Conservation (phyloP, 805 yeast species). For the Lipomyces yamadae region DNA sequence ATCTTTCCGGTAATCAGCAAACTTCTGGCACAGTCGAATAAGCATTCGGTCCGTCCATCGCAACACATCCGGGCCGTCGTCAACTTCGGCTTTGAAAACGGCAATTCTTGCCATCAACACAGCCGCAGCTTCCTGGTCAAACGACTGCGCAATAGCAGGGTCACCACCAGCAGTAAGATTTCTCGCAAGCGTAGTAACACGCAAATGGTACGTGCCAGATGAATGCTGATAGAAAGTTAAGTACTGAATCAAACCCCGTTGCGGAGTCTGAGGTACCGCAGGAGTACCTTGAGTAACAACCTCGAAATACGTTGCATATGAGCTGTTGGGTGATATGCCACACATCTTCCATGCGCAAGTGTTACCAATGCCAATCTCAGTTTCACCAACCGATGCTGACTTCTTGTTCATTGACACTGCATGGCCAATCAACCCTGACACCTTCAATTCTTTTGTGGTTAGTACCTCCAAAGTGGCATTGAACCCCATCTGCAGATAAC, state of each 20-base stretch:
- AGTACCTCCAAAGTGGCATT: constrained; percentile 87
- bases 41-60: constrained; percentile 94
- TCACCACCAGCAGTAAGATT: constrained; percentile 59
- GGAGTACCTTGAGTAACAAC: constrained; percentile 47
- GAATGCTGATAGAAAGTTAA: constrained; percentile 93
- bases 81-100: constrained; percentile 77
- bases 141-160: constrained; percentile 63
- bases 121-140: constrained; percentile 98
- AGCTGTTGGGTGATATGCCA: constrained; percentile 80
- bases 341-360: constrained; percentile 88
- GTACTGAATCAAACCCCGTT: constrained; percentile 65
- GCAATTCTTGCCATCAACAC: constrained; percentile 91
- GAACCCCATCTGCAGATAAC: constrained; percentile 85
- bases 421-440: constrained; percentile 93
- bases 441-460: constrained; percentile 83
- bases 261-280: constrained; percentile 39
- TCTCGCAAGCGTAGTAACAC: constrained; percentile 84
- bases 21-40: constrained; percentile 86
- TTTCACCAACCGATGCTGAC: constrained; percentile 82
- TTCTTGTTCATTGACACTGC: constrained; percentile 70
- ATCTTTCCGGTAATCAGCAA: constrained; percentile 90
- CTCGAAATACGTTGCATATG: constrained; percentile 90
- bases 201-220: constrained; percentile 83
- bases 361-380: constrained; percentile 93
- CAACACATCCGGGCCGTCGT: constrained; percentile 89